Conservation (phyloP, 345 rosid genomes). For the Acer negundo region DNA sequence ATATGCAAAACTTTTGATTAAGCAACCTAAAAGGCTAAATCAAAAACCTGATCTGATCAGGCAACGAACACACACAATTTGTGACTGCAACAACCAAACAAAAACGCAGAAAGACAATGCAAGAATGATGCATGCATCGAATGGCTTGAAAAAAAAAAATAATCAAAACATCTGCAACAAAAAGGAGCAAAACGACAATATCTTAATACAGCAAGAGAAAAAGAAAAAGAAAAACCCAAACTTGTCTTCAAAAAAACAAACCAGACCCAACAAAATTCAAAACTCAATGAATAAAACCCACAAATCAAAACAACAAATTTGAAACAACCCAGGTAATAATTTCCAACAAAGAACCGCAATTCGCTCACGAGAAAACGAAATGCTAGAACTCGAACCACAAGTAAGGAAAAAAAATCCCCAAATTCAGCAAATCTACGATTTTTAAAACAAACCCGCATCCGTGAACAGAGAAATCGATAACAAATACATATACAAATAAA, state of each 20-base stretch:
- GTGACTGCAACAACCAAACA: no score
- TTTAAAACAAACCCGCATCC: conserved; percentile 2
- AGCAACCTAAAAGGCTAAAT: no score
- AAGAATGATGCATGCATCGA: not conserved
- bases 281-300: not conserved
- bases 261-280: not conserved
- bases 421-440: not conserved
- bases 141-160: not conserved
- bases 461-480: not conserved
- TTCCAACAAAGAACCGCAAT: not conserved
- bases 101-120: not conserved
- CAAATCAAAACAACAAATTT: conserved; percentile 1
- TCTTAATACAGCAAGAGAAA: not conserved
- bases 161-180: not conserved
- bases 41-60: not conserved
- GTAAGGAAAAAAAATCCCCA: not conserved
- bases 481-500: not conserved
- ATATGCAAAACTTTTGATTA: no score
- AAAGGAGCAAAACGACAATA: not conserved
- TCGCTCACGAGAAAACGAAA: conserved; percentile 1
- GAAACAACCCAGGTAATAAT: conserved; percentile 5
- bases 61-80: not conserved
- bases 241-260: not conserved
- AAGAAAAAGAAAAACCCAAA: not conserved
- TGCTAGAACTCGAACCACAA: conserved; percentile 11